Percentiles rank a stretch among this genome's conserved stretches.
Evolutionary conservation across 2,329 filamentous ascomycete species (phyloP).

Genomic region (Ceratocystis smalleyi): DNA sequence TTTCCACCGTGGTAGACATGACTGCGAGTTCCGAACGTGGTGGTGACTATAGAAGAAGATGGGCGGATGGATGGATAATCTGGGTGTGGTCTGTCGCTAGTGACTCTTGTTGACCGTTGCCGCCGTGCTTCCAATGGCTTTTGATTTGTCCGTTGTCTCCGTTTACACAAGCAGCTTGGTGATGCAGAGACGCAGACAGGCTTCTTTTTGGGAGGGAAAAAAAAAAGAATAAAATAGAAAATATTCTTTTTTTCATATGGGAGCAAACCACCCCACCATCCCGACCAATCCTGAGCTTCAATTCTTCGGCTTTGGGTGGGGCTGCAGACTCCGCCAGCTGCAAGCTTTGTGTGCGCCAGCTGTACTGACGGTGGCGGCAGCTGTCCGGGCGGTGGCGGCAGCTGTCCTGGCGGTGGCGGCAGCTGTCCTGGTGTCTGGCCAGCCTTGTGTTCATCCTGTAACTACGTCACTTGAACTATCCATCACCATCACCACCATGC

Average conservation of each 20-base stretch:
- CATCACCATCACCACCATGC: not conserved
- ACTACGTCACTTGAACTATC: not conserved
- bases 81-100: not conserved
- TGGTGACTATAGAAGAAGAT: not conserved
- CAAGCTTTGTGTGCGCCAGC: not conserved
- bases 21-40: not conserved
- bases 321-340: not conserved
- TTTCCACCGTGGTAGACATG: slow-evolving; percentile 96
- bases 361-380: not conserved
- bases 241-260: not conserved
- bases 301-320: not conserved
- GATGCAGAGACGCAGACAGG: no score
- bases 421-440: not conserved
- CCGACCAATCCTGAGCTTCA: slow-evolving; percentile 5
- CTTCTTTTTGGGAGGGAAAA: not conserved
- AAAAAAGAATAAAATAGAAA: not conserved
- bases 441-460: not conserved
- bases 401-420: not conserved
- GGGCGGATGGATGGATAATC: not conserved
- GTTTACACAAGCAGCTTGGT: no score
- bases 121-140: no score
- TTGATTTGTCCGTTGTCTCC: no score
- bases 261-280: slow-evolving; percentile 2
- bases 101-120: not conserved
- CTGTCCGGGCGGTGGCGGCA: not conserved